Evolutionary conservation across 306 rosid genomes (phyloP), one percentile per base, ranked within the genome.

Genomic region (Rubus parviflorus): DNA sequence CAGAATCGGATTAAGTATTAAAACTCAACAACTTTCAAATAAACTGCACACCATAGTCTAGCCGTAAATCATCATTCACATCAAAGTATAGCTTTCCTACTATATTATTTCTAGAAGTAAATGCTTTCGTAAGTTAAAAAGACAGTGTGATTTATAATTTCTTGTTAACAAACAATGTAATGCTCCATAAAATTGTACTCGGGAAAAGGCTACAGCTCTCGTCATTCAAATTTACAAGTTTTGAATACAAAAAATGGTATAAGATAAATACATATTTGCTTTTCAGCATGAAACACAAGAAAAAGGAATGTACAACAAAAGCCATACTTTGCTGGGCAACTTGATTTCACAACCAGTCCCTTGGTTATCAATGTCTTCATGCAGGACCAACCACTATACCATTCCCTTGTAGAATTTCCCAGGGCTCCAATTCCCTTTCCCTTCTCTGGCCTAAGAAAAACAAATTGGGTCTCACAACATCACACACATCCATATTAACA

Each of bases 361-460:
- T 89, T 92, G 48, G 83, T 66, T 81, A 92, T 73, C 83, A 95
- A 85, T 53, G 93, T 87, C 89, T 88, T 92, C 97, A 95, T 92
- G 82, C 91, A 89, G 80, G 41, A 84, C 98, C 97, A 95, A 80
- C 97, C 98, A 86, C 91, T 89, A 85, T 95, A 95, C 97, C 97
- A 92, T 49, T 92, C 97, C 81, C 75, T 85, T 15, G 90, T 62
- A 77, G 98, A 89, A 83, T 88, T 83, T 66, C 92, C 92, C 70
- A 81, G 87, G 60, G 70, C 84, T 58, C 80, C 88, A 40, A 90
- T 90, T 75, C 96, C 97, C 82, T 90, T 92, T 70, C 97, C 97
- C 78, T 80, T 86, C 81, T 95, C 97, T 58, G 92, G 88, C 84
- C 98, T 95, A 89, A 81, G 54, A 20, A 79, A 65, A 76, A 22